phyloP scores from a whole-genome alignment of 2,329 filamentous ascomycete species.

The Aspergillus cejpii region DNA sequence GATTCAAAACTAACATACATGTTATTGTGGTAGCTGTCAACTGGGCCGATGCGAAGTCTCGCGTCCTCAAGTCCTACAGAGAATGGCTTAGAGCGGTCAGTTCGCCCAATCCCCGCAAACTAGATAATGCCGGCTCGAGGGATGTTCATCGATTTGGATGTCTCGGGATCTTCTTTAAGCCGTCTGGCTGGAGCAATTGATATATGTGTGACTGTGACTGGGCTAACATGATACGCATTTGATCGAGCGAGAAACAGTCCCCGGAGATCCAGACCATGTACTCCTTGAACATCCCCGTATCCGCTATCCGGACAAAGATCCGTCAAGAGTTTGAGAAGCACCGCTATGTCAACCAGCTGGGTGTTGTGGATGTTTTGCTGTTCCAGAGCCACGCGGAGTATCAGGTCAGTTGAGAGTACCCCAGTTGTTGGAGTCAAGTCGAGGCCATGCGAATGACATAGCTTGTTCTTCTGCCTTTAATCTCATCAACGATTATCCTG shows the following conservation, averaged over 20 bases:
- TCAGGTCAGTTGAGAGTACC: constrained; percentile 57
- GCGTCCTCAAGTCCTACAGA: constrained; percentile 84
- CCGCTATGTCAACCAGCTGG: constrained; percentile 83
- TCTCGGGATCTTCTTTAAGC: too few relatives aligned
- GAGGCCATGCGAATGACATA: neutral
- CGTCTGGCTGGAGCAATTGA: too few relatives aligned
- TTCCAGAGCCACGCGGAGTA: constrained; percentile 89
- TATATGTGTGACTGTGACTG: neutral
- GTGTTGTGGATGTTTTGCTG: constrained; percentile 79
- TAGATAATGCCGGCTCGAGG: too few relatives aligned
- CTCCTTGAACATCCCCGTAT: constrained; percentile 80
- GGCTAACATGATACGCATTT: neutral
- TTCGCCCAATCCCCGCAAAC: constrained; percentile 30
- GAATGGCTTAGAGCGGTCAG: constrained; percentile 95
- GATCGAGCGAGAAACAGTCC: constrained; percentile 53
- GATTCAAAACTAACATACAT: constrained; percentile 20
- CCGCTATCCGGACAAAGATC: constrained; percentile 83
- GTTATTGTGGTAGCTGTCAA: constrained; percentile 60
- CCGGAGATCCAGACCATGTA: constrained; percentile 98
- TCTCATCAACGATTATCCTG: constrained; percentile 1
- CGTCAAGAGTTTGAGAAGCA: constrained; percentile 95
- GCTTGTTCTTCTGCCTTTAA: neutral
- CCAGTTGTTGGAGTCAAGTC: neutral
- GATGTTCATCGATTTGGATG: too few relatives aligned
- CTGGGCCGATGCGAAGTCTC: constrained; percentile 79